These are phyloP conservation scores for Sarcodon sp. DNA, from an alignment of 768 basidiomycete species.

Conservation along the genomic window DNA sequence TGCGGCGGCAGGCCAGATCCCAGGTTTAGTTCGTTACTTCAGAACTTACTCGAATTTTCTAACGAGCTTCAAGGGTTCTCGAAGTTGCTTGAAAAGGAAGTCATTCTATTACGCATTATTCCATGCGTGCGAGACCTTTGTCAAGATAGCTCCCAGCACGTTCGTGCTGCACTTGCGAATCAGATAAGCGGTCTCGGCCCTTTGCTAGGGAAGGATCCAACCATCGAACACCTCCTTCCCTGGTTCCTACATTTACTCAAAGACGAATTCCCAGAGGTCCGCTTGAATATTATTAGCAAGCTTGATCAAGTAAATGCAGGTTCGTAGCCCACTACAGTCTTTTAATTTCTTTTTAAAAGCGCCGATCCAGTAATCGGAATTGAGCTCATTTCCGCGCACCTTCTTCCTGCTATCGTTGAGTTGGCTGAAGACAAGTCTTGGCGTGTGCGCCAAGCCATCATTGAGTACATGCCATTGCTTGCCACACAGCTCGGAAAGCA, in stretches of 20 bases:
- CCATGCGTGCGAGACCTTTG: conserved; percentile 93
- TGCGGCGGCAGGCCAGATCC: conserved; percentile 92
- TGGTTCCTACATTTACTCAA: conserved; percentile 94
- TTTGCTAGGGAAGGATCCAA: conserved; percentile 83
- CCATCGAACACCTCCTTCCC: conserved; percentile 92
- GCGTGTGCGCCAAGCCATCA: conserved; percentile 98
- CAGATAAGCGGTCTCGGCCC: conserved; percentile 96
- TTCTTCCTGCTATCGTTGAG: conserved; percentile 95
- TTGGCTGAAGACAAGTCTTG: conserved; percentile 99
- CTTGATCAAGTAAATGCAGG: conserved; percentile 91
- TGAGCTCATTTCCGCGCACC: conserved; percentile 84
- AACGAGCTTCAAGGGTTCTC: conserved; percentile 60
- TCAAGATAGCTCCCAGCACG: conserved; percentile 91
- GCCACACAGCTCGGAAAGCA: conserved; percentile 94
- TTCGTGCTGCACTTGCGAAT: conserved; percentile 89
- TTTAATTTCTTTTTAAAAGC: neutral
- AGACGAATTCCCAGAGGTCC: conserved; percentile 97
- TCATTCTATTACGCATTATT: conserved; percentile 84
- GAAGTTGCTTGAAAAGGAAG: conserved; percentile 85
- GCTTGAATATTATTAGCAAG: conserved; percentile 97
- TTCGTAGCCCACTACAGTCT: conserved; percentile 20
- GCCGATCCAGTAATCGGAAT: conserved; percentile 84
- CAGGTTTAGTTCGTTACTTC: conserved; percentile 40
- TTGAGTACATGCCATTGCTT: conserved; percentile 98
- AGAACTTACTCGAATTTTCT: conserved; percentile 4